Evolutionary conservation across 2,329 filamentous ascomycete genomes (phyloP).

Genomic region (Ophiostoma triangulosporum): DNA sequence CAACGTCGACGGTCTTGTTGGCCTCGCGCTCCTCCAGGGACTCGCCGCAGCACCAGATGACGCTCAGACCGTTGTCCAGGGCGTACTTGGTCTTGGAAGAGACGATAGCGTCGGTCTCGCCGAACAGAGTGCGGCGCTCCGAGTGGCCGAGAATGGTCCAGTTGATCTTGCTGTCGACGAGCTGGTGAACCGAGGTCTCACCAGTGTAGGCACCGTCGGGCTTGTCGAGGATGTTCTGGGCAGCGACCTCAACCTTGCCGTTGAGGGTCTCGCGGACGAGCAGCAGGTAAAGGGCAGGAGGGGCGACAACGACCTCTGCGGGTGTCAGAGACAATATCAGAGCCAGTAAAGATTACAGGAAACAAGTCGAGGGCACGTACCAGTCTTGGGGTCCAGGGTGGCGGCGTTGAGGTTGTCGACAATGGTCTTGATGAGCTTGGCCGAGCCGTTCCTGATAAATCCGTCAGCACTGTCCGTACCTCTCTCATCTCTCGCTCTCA

Average conservation of each 20-base stretch:
- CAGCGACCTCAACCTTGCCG: conserved; percentile 67
- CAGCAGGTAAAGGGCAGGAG: conserved; percentile 80
- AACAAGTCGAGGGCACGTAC: conserved; percentile 32
- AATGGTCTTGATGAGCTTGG: conserved; percentile 81
- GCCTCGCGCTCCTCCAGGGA: conserved; percentile 83
- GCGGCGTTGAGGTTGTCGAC: conserved; percentile 79
- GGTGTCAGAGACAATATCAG: background rate
- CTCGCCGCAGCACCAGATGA: conserved; percentile 97
- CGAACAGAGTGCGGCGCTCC: conserved; percentile 80
- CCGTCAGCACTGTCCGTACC: background rate
- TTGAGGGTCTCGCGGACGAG: conserved; percentile 69
- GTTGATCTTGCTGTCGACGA: conserved; percentile 74
- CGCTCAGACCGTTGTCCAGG: conserved; percentile 69
- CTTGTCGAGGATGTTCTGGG: conserved; percentile 97
- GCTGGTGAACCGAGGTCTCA: conserved; percentile 84
- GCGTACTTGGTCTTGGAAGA: conserved; percentile 92
- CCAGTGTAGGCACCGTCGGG: conserved; percentile 94
- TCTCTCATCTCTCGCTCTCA: no score
- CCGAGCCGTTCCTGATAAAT: conserved; percentile 70
- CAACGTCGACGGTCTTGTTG: conserved; percentile 71
- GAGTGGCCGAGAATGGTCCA: conserved; percentile 93
- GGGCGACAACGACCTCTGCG: conserved; percentile 86
- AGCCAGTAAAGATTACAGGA: background rate
- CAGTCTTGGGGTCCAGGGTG: conserved; percentile 60
- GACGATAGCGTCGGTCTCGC: conserved; percentile 74